Conservation (phyloP, 2,329 filamentous ascomycete genomes). For the Cercospora brassicicola region DNA sequence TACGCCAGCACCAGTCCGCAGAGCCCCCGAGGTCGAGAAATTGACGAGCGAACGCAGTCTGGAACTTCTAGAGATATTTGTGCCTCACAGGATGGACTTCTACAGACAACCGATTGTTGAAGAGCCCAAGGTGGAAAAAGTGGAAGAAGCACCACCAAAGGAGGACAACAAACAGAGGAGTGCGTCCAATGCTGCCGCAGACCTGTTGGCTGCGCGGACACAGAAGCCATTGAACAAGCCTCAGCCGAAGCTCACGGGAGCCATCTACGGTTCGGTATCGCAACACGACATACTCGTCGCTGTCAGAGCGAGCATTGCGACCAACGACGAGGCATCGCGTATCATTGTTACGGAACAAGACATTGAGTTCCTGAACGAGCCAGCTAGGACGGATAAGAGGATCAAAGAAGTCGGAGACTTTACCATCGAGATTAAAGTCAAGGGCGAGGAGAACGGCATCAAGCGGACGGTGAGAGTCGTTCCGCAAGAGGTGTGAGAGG, state of each 20-base stretch:
- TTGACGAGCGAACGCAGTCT: conserved; percentile 47
- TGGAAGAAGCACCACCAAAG: conserved; percentile 8
- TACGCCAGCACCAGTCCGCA: conserved; percentile 20
- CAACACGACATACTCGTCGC: conserved; percentile 53
- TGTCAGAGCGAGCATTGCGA: conserved; percentile 51
- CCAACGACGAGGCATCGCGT: conserved; percentile 53
- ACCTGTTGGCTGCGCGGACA: conserved; percentile 35
- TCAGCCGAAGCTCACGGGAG: conserved; percentile 28
- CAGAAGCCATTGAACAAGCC: conserved; percentile 17
- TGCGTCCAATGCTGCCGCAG: conserved; percentile 32
- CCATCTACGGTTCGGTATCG: conserved; percentile 58
- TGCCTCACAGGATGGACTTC: conserved; percentile 51
- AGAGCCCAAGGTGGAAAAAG: conserved; percentile 17
- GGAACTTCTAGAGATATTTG: conserved; percentile 51
- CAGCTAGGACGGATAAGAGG: conserved; percentile 39
- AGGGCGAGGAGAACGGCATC: conserved; percentile 48
- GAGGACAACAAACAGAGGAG: conserved; percentile 22
- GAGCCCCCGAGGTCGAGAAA: conserved; percentile 40
- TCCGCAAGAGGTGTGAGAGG: conserved; percentile 35
- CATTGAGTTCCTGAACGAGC: conserved; percentile 49
- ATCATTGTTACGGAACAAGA: conserved; percentile 54
- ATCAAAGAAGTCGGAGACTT: conserved; percentile 57
- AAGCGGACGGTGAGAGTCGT: conserved; percentile 46
- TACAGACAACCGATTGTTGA: conserved; percentile 46
- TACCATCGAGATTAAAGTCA: conserved; percentile 53